Percentiles rank a stretch among this genome's conserved stretches.
Conservation (phyloP, 768 basidiomycete species). For the Rhodocollybia butyracea region DNA sequence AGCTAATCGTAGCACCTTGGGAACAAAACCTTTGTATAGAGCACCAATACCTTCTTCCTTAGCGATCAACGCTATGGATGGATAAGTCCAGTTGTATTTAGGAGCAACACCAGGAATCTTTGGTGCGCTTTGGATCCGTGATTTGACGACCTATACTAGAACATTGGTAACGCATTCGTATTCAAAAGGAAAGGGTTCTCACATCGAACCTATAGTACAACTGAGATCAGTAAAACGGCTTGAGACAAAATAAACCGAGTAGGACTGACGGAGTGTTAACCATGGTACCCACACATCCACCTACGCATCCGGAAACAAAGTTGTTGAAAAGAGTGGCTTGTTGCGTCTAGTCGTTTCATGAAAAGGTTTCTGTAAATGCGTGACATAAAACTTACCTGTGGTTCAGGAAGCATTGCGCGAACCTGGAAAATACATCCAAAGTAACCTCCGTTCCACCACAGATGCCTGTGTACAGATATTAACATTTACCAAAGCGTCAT, state of each 20-base stretch:
- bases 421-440: slow-evolving; percentile 93
- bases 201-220: slow-evolving; percentile 47
- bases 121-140: slow-evolving; percentile 81
- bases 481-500: slow-evolving; percentile 2
- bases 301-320: slow-evolving; percentile 85
- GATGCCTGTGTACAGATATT: slow-evolving; percentile 44
- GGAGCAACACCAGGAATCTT: slow-evolving; percentile 67
- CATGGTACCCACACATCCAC: slow-evolving; percentile 86
- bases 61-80: slow-evolving; percentile 76
- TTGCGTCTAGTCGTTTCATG: slow-evolving; percentile 40
- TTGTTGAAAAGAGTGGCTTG: slow-evolving; percentile 82
- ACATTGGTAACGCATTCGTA: too few species aligned
- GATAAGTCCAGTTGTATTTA: slow-evolving; percentile 96
- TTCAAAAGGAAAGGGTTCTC: too few species aligned
- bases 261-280: slow-evolving; percentile 79
- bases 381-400: slow-evolving; percentile 53
- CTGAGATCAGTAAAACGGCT: slow-evolving; percentile 8
- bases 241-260: slow-evolving; percentile 6
- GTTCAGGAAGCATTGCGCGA: slow-evolving; percentile 73
- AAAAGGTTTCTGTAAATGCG: neutral
- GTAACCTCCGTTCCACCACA: slow-evolving; percentile 95
- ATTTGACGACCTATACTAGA: slow-evolving; percentile 82
- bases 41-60: slow-evolving; percentile 85
- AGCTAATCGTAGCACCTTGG: slow-evolving; percentile 92
- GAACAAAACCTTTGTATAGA: slow-evolving; percentile 92